Conservation (phyloP, 306 rosid genomes). For the Neltuma alba region DNA sequence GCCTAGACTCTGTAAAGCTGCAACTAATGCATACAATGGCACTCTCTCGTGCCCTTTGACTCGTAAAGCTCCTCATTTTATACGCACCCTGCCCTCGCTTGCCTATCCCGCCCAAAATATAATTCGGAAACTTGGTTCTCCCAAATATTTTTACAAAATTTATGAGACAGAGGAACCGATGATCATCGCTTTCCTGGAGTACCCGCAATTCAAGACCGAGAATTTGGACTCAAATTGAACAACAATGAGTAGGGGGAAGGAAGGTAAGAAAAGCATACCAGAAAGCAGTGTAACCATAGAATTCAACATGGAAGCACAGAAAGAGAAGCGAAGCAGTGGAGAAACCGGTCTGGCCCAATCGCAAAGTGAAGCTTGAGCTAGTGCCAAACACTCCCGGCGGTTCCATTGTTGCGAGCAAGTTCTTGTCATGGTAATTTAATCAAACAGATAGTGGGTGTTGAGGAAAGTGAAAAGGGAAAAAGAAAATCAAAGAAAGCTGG, state of each 20-base stretch:
- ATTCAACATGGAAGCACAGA: conserved; percentile 61
- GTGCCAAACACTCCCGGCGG: conserved; percentile 68
- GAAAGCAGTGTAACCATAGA: conserved; percentile 64
- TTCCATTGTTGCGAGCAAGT: conserved; percentile 52
- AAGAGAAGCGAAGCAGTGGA: conserved; percentile 62
- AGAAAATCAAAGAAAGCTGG: neutral
- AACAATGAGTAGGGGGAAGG: neutral
- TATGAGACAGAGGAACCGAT: neutral
- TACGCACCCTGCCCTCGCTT: too few species aligned
- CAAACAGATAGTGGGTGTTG: neutral
- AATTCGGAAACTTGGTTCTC: neutral
- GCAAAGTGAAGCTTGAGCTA: conserved; percentile 69
- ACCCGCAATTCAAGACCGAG: neutral
- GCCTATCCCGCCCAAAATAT: neutral
- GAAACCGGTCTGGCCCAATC: conserved; percentile 64
- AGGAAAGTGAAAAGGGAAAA: neutral
- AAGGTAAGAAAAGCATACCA: conserved; percentile 38
- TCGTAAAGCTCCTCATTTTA: too few species aligned
- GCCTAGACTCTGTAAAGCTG: too few species aligned
- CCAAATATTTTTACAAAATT: neutral
- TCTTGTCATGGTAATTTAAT: conserved; percentile 35
- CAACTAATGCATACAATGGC: too few species aligned
- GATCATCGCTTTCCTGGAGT: neutral
- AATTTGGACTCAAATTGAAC: neutral
- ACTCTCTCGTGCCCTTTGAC: too few species aligned